Percentiles rank a stretch among this genome's conserved stretches.
These are phyloP conservation scores for Triticum monococcum DNA, from an alignment of 176 grass and related monocot species.

Conservation along the genomic window DNA sequence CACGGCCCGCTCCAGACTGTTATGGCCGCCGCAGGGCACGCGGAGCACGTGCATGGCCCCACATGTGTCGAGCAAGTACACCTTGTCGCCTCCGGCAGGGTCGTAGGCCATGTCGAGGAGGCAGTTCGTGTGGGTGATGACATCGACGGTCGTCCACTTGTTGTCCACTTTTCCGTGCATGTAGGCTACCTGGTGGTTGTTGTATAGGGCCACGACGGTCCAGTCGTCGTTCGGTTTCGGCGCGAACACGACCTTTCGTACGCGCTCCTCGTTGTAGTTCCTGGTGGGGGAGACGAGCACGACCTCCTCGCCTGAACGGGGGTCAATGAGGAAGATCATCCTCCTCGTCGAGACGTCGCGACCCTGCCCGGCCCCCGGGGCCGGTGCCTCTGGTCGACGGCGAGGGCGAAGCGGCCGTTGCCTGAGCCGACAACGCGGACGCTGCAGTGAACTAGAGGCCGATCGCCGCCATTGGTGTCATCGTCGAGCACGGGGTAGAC, in stretches of 20 bases:
- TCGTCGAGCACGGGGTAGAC: neutral
- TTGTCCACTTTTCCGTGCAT: neutral
- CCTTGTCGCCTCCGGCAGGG: neutral
- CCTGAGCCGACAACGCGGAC: neutral
- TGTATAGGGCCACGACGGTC: neutral
- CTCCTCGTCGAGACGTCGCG: rapidly evolving
- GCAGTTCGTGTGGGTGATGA: too few species aligned
- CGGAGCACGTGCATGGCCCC: neutral
- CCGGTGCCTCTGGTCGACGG: neutral
- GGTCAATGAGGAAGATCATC: neutral
- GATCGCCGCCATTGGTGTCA: too few species aligned
- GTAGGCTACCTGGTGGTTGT: neutral
- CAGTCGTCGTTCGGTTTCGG: neutral
- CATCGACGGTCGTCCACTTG: neutral
- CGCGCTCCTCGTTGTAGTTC: neutral
- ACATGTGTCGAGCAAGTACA: neutral
- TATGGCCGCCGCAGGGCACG: neutral
- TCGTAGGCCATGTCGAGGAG: constrained; percentile 16
- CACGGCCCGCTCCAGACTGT: neutral
- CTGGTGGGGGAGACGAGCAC: neutral
- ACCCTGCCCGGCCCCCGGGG: too few species aligned
- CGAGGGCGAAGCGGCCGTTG: neutral
- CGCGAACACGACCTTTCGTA: constrained; percentile 19
- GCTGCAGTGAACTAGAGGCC: too few species aligned
- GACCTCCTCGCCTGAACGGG: neutral